Percentiles rank a stretch among this genome's conserved stretches.
Evolutionary conservation across 148 eudicot species (phyloP).

Genomic region (Chenopodium formosanum): DNA sequence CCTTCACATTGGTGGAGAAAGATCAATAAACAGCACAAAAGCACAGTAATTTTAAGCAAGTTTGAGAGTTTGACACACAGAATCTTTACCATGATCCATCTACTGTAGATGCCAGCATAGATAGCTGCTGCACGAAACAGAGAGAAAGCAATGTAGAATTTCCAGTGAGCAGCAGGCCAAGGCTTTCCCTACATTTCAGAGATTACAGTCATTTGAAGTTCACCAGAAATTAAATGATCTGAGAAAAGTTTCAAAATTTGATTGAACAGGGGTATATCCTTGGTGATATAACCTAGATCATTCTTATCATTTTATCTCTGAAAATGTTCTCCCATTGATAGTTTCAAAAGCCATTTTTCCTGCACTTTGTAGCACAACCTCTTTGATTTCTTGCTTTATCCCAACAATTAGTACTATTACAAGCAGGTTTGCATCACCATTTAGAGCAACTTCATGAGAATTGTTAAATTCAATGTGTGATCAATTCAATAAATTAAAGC

Average conservation of each 20-base stretch:
- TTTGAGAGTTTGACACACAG: neutral
- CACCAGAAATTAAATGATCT: constrained; percentile 12
- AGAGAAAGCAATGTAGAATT: constrained; percentile 91
- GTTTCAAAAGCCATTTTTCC: neutral
- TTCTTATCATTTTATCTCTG: neutral
- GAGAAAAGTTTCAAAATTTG: neutral
- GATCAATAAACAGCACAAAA: neutral
- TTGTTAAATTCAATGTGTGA: too few species aligned
- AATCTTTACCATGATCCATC: constrained; percentile 78
- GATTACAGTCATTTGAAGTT: neutral
- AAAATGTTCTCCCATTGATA: neutral
- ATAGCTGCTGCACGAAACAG: constrained; percentile 93
- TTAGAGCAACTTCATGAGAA: neutral
- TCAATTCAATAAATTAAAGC: neutral
- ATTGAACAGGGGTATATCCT: neutral
- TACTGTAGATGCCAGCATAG: constrained; percentile 75
- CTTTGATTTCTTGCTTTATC: neutral
- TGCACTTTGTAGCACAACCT: neutral
- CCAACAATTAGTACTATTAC: neutral
- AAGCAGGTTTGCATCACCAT: neutral
- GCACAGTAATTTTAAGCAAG: neutral
- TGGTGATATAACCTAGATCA: neutral
- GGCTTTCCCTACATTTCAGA: constrained; percentile 70
- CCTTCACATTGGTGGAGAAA: constrained; percentile 42
- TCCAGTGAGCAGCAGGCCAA: constrained; percentile 94